Evolutionary conservation across 2,329 filamentous ascomycete species (phyloP), one percentile per base, ranked within the genome.

Genomic region (Paecilomyces fulvus): DNA sequence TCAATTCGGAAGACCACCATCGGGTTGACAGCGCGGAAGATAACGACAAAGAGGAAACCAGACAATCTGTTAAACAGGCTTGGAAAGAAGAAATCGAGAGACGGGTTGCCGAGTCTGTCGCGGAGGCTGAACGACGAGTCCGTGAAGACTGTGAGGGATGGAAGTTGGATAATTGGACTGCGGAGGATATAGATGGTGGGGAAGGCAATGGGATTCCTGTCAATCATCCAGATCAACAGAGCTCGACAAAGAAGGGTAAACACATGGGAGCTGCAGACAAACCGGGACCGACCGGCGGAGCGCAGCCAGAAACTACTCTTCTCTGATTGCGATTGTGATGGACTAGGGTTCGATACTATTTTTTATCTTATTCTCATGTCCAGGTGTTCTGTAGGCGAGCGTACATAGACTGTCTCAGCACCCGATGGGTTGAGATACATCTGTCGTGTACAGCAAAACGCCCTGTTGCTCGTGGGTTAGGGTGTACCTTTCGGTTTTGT

Each of bases 101-200:
- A 3, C 59, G 64, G 21, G 58, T 65, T 30, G 52, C 51, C 5
- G 57, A 59, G 23, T 54, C 30, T 5, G 46, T 52, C 17, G 54
- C 58, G 37, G 56, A 64, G 30, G 56, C 54, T 10, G 59, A 63
- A 49, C 48, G 30, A 21, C 61, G 59, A 20, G 55, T 65, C 48
- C 54, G 61, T 20, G 58, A 62, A 10, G 64, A 68, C 30, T 64
- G 62, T 52, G 61, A 57, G 20, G 63, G 60, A 2, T 62, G 56
- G 52, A 53, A 56, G 37, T 59, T 56, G 43, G 58, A 57, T 30
- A 49, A 52, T n/a, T 54, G 50, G 48, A 52, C 33, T 25, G 49
- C 33, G 3, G 59, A 60, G 8, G 65, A 66, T 55, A 48, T 64
- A 17, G 64, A 66, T 52, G 64, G 64, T 5, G 63, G 63, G 4